These are phyloP conservation scores for Cyclotella atomus DNA, from an alignment of 108 stramenopile species.

Conservation along the genomic window DNA sequence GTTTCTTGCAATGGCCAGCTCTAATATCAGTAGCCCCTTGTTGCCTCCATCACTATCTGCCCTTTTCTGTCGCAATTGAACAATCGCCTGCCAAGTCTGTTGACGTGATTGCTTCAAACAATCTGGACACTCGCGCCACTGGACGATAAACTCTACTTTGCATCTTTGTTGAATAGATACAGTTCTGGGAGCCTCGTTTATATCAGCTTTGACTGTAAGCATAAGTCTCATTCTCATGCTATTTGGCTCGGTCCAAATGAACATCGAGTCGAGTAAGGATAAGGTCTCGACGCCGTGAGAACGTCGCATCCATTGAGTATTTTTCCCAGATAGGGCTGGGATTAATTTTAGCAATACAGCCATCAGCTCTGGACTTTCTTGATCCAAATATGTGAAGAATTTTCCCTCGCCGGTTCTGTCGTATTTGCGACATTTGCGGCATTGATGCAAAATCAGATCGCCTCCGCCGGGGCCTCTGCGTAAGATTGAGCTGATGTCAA, in stretches of 20 bases:
- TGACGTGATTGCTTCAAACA: conserved; percentile 91
- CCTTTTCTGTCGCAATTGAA: conserved; percentile 86
- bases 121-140: conserved; percentile 93
- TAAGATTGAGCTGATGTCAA: conserved; percentile 46
- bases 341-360: conserved; percentile 93
- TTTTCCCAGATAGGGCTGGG: conserved; percentile 65
- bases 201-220: conserved; percentile 92
- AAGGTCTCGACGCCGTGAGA: conserved; percentile 44
- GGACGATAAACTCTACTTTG: conserved; percentile 85
- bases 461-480: conserved; percentile 65
- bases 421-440: conserved; percentile 91
- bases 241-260: conserved; percentile 99
- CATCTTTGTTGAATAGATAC: conserved; percentile 93
- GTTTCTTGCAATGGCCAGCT: conserved; percentile 79
- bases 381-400: conserved; percentile 65
- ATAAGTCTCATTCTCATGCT: conserved; percentile 89
- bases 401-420: conserved; percentile 40
- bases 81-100: conserved; percentile 82
- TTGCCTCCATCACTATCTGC: conserved; percentile 37
- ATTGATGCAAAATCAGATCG: conserved; percentile 71
- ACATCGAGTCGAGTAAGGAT: conserved; percentile 87
- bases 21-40: conserved; percentile 75
- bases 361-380: conserved; percentile 93
- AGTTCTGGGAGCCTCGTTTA: conserved; percentile 46
- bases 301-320: conserved; percentile 28